Conservation (phyloP, 176 grass and related monocot species). For the Alloteropsis semialata region DNA sequence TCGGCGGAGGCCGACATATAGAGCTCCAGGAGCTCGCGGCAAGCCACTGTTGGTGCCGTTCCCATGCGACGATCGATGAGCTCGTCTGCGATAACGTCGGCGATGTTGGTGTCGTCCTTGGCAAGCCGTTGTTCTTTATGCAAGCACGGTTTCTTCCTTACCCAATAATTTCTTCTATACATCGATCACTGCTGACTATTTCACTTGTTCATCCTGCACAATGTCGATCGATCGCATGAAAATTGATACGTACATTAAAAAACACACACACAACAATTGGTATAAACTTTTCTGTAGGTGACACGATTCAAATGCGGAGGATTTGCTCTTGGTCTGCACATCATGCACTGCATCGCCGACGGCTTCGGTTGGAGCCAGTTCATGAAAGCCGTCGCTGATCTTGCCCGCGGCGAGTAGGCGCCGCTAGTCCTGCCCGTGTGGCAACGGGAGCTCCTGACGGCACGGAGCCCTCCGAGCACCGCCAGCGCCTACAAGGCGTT, state of each 20-base stretch:
- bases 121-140: not conserved
- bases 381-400: not conserved
- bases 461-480: not conserved
- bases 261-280: no score
- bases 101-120: not conserved
- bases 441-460: conserved; percentile 13
- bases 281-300: not conserved
- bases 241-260: no score
- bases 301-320: conserved; percentile 18
- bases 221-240: no score
- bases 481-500: not conserved
- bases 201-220: no score
- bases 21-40: not conserved
- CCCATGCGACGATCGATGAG: not conserved
- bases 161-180: no score
- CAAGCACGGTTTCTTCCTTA: not conserved
- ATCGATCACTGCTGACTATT: no score
- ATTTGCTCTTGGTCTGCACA: not conserved
- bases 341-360: conserved; percentile 14
- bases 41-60: not conserved
- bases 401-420: not conserved
- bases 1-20: not conserved
- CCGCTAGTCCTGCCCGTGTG: conserved; percentile 3
- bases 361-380: conserved; percentile 1
- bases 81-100: not conserved